These are phyloP conservation scores for Seiridium unicorne DNA, from an alignment of 2,329 filamentous ascomycete species.

Conservation along the genomic window DNA sequence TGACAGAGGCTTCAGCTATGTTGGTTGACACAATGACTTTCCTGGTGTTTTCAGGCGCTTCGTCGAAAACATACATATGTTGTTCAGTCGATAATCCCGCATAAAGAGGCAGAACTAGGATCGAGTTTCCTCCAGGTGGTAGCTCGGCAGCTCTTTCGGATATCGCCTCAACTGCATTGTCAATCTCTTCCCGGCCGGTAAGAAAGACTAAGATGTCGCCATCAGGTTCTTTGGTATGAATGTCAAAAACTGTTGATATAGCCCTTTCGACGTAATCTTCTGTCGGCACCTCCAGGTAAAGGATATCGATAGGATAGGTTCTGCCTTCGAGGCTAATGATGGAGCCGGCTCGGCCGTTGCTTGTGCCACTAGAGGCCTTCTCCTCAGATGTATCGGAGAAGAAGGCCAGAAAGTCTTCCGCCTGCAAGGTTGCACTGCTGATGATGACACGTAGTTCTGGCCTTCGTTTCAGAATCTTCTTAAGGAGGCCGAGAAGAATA, in stretches of 20 bases:
- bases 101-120: slow-evolving; percentile 79
- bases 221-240: slow-evolving; percentile 75
- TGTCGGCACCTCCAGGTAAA: slow-evolving; percentile 74
- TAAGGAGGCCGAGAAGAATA: slow-evolving; percentile 82
- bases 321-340: slow-evolving; percentile 87
- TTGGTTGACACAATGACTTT: slow-evolving; percentile 95
- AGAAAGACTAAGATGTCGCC: slow-evolving; percentile 92
- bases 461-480: slow-evolving; percentile 81
- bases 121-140: slow-evolving; percentile 52
- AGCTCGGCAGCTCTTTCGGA: slow-evolving; percentile 68
- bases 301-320: slow-evolving; percentile 82
- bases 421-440: slow-evolving; percentile 90
- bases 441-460: slow-evolving; percentile 84
- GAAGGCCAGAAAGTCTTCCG: slow-evolving; percentile 80
- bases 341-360: slow-evolving; percentile 32
- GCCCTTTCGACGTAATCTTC: slow-evolving; percentile 87
- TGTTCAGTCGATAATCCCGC: slow-evolving; percentile 86
- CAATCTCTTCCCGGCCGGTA: slow-evolving; percentile 91
- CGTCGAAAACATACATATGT: slow-evolving; percentile 93
- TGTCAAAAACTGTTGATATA: slow-evolving; percentile 80
- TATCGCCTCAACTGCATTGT: slow-evolving; percentile 75
- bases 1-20: slow-evolving; percentile 94
- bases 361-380: slow-evolving; percentile 21
- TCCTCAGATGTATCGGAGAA: slow-evolving; percentile 51
- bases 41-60: slow-evolving; percentile 74